These are phyloP conservation scores for Elsinoe ampelina DNA, from an alignment of 2,329 filamentous ascomycete genomes.

Conservation along the genomic window DNA sequence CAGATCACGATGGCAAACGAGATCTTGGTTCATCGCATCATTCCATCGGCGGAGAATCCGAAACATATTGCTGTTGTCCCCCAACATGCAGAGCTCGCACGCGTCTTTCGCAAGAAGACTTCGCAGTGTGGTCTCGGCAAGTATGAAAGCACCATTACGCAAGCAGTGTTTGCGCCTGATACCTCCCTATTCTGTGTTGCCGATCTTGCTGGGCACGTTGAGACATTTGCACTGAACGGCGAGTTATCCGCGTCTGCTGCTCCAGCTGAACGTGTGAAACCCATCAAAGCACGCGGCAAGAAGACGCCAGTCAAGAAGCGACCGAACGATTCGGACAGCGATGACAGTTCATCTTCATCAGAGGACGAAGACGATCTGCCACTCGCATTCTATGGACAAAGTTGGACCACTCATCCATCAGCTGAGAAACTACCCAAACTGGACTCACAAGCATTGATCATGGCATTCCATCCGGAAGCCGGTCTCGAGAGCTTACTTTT, in stretches of 20 bases:
- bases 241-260: slow-evolving; percentile 41
- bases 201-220: slow-evolving; percentile 76
- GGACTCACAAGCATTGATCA: slow-evolving; percentile 36
- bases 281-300: slow-evolving; percentile 17
- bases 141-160: slow-evolving; percentile 69
- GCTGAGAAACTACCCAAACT: slow-evolving; percentile 41
- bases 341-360: slow-evolving; percentile 29
- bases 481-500: slow-evolving; percentile 37
- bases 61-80: slow-evolving; percentile 31
- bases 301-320: slow-evolving; percentile 13
- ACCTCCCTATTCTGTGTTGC: slow-evolving; percentile 68
- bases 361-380: slow-evolving; percentile 39
- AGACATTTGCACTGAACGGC: slow-evolving; percentile 69
- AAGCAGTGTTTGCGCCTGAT: slow-evolving; percentile 69
- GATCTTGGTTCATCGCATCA: slow-evolving; percentile 39
- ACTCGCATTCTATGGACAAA: slow-evolving; percentile 48
- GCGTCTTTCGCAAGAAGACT: slow-evolving; percentile 25
- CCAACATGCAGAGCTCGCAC: slow-evolving; percentile 31
- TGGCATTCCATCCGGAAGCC: slow-evolving; percentile 36
- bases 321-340: slow-evolving; percentile 20
- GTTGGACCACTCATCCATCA: slow-evolving; percentile 67
- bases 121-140: slow-evolving; percentile 43
- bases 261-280: slow-evolving; percentile 28
- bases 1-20: slow-evolving; percentile 40
- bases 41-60: slow-evolving; percentile 31